phyloP scores from a whole-genome alignment of 2,329 filamentous ascomycete genomes.

The Hypoxylon sp. region DNA sequence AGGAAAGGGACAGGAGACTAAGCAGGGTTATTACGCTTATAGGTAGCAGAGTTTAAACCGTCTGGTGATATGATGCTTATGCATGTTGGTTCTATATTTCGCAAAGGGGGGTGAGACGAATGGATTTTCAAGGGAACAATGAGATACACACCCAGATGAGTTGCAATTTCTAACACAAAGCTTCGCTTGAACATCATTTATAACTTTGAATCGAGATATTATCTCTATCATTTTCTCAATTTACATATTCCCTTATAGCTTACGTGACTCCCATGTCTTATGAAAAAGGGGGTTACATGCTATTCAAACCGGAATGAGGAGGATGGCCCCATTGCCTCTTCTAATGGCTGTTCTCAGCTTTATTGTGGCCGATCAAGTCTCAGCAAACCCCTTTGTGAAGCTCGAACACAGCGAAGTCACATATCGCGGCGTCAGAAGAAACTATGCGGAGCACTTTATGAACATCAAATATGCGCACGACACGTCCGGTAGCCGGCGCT shows the following conservation, averaged over 20 bases:
- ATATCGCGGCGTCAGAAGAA: conserved; percentile 5
- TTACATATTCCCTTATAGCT: not conserved
- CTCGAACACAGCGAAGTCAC: not conserved
- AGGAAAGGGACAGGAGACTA: too few species aligned
- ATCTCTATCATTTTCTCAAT: not conserved
- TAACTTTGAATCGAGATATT: too few species aligned
- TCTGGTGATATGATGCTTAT: too few species aligned
- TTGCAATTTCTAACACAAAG: too few species aligned
- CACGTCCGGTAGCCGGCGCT: conserved; percentile 46
- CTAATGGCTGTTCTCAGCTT: not conserved
- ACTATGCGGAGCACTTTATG: conserved; percentile 46
- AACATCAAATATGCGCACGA: conserved; percentile 49
- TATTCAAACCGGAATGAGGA: not conserved
- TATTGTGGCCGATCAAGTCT: not conserved
- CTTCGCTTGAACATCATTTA: too few species aligned
- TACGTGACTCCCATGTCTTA: too few species aligned
- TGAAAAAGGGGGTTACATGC: not conserved
- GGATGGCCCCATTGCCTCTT: not conserved
- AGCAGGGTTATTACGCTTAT: too few species aligned
- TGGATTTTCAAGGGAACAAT: too few species aligned
- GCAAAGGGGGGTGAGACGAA: too few species aligned
- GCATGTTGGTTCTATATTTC: too few species aligned
- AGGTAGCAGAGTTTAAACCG: too few species aligned
- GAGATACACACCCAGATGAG: too few species aligned
- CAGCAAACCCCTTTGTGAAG: not conserved